Evolutionary conservation across 2,329 filamentous ascomycete species (phyloP).

Genomic region (Elsinoe batatas): DNA sequence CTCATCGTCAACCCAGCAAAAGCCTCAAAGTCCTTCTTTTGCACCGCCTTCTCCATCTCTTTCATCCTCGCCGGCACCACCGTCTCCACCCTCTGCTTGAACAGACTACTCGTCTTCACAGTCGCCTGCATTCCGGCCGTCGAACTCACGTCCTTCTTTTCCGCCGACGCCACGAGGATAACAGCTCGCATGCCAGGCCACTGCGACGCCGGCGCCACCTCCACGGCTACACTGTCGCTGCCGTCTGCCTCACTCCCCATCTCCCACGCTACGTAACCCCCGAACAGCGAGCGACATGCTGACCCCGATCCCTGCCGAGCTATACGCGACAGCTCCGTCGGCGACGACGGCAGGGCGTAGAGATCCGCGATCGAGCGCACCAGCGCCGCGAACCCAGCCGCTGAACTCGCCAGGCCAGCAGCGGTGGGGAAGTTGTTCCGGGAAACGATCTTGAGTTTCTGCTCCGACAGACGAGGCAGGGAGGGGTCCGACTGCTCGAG

Average conservation of each 20-base stretch:
- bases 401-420: constrained; percentile 63
- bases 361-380: constrained; percentile 84
- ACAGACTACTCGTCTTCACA: constrained; percentile 81
- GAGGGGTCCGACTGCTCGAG: constrained; percentile 63
- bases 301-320: constrained; percentile 91
- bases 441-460: constrained; percentile 76
- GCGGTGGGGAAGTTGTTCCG: constrained; percentile 99
- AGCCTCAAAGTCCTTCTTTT: constrained; percentile 65
- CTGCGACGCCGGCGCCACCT: constrained; percentile 79
- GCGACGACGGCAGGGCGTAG: constrained; percentile 72
- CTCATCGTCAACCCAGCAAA: constrained; percentile 92
- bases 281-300: constrained; percentile 85
- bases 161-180: constrained; percentile 81
- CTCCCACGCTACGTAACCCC: constrained; percentile 93
- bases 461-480: constrained; percentile 69
- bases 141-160: constrained; percentile 90
- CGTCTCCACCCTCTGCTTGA: constrained; percentile 60
- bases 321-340: constrained; percentile 76
- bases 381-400: constrained; percentile 57
- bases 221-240: constrained; percentile 74
- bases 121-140: constrained; percentile 97
- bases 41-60: constrained; percentile 74
- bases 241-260: constrained; percentile 68
- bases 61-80: constrained; percentile 79
- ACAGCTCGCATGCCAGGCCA: constrained; percentile 94